phyloP scores from a whole-genome alignment of 2,329 filamentous ascomycete genomes.

The Neofusicoccum ribis region DNA sequence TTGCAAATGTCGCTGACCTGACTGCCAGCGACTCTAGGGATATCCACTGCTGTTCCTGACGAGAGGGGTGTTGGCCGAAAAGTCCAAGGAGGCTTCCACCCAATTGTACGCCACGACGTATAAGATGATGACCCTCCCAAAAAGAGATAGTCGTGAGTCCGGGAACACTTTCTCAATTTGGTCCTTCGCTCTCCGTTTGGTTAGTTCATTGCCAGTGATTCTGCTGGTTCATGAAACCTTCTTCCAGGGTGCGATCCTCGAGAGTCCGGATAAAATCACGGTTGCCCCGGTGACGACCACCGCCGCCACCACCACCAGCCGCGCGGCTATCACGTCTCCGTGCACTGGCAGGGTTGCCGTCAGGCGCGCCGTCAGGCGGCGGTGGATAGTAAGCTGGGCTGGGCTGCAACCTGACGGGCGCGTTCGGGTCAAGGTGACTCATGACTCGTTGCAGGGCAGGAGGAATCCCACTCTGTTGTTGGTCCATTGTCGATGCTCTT shows the following conservation, averaged over 20 bases:
- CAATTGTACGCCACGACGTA: constrained; percentile 1
- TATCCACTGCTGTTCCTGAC: background rate
- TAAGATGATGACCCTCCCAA: constrained; percentile 8
- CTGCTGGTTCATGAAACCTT: constrained; percentile 73
- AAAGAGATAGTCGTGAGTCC: constrained; percentile 3
- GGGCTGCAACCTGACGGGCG: constrained; percentile 89
- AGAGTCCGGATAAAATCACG: constrained; percentile 92
- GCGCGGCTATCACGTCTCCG: constrained; percentile 75
- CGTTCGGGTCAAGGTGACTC: constrained; percentile 90
- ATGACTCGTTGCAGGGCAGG: constrained; percentile 91
- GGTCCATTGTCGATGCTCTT: constrained; percentile 93
- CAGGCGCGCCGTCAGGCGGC: constrained; percentile 76
- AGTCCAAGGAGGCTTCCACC: constrained; percentile 10
- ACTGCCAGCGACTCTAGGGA: background rate
- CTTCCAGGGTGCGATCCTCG: constrained; percentile 90
- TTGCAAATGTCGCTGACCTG: background rate
- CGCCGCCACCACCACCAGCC: constrained; percentile 53
- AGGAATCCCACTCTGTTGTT: constrained; percentile 89
- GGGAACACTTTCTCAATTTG: background rate
- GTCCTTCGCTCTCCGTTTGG: background rate
- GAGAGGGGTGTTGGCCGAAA: background rate
- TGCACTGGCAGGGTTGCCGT: constrained; percentile 63
- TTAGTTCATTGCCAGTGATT: constrained; percentile 65
- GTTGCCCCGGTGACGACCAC: constrained; percentile 57
- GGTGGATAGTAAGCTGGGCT: constrained; percentile 97